A percentile compares a stretch with the other conserved stretches of the same genome.
Evolutionary conservation across 352 stramenopile species (phyloP).

Genomic region (Phytophthora tentaculata): DNA sequence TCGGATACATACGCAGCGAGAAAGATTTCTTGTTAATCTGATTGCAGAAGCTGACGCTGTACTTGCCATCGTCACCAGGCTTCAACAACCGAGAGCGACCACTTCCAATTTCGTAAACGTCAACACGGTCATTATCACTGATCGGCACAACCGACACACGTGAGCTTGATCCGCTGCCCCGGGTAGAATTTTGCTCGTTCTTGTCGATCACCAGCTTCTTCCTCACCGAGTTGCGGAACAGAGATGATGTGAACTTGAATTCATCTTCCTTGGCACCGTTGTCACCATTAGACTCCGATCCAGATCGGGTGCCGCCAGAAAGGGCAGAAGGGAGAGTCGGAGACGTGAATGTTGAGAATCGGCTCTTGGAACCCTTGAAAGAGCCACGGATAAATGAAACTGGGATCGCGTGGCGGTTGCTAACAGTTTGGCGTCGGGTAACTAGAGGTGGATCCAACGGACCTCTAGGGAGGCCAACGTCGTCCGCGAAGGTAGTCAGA

Average conservation of each 20-base stretch:
- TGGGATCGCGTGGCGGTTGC: constrained; percentile 57
- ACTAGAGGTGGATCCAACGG: constrained; percentile 59
- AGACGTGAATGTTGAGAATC: constrained; percentile 61
- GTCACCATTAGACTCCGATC: constrained; percentile 23
- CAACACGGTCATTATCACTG: constrained; percentile 48
- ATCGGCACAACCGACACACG: constrained; percentile 68
- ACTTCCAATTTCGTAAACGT: constrained; percentile 36
- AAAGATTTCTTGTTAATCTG: constrained; percentile 75
- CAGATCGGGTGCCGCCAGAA: constrained; percentile 26
- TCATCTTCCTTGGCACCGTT: constrained; percentile 47
- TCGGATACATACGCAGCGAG: constrained; percentile 57
- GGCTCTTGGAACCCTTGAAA: constrained; percentile 76
- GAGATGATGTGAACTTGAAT: constrained; percentile 70
- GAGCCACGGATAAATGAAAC: constrained; percentile 79
- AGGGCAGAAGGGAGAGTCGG: constrained; percentile 24
- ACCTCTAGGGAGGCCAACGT: constrained; percentile 73
- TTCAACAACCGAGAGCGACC: constrained; percentile 43
- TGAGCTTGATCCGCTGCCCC: constrained; percentile 21
- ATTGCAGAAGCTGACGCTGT: constrained; percentile 67
- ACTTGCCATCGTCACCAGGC: constrained; percentile 61
- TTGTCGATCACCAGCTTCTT: constrained; percentile 76
- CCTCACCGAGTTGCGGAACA: constrained; percentile 59
- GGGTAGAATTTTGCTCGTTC: constrained; percentile 32
- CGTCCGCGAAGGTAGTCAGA: constrained; percentile 65
- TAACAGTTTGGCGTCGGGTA: constrained; percentile 63